Percentiles rank a stretch among this genome's conserved stretches.
phyloP scores from a whole-genome alignment of 371 early-diverging fungal species.

The Mycotypha africana region DNA sequence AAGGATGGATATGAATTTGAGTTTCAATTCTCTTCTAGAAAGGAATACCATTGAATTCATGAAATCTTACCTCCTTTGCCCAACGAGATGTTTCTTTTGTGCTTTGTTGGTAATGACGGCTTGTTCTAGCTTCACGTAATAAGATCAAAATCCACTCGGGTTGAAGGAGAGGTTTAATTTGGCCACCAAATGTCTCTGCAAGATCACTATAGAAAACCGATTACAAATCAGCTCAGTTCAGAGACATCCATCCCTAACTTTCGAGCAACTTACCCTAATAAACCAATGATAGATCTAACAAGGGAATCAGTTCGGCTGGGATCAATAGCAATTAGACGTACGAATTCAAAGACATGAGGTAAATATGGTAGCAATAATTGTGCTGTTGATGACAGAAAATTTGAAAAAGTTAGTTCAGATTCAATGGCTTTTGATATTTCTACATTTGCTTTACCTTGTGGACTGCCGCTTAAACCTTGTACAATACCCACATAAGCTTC shows the following conservation, averaged over 20 bases:
- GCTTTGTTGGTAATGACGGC: constrained; percentile 49
- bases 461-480: constrained; percentile 78
- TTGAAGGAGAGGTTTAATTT: constrained; percentile 56
- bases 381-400: constrained; percentile 25
- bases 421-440: not conserved
- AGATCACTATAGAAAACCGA: constrained; percentile 44
- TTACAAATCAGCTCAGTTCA: not conserved
- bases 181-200: constrained; percentile 74
- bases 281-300: constrained; percentile 72
- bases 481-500: constrained; percentile 95
- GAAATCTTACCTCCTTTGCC: constrained; percentile 55
- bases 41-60: no score
- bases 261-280: constrained; percentile 58
- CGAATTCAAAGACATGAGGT: constrained; percentile 70
- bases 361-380: constrained; percentile 57
- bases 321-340: constrained; percentile 60
- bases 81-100: constrained; percentile 82
- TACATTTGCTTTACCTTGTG: not conserved
- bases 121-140: constrained; percentile 72
- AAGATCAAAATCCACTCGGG: constrained; percentile 60
- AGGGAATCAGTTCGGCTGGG: constrained; percentile 57
- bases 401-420: not conserved
- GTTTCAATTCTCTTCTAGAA: no score
- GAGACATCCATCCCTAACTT: not conserved
- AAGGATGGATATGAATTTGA: no score